A percentile compares a stretch with the other conserved stretches of the same genome.
Conservation (phyloP, 2,329 filamentous ascomycete genomes). For the Xylogone sp. region DNA sequence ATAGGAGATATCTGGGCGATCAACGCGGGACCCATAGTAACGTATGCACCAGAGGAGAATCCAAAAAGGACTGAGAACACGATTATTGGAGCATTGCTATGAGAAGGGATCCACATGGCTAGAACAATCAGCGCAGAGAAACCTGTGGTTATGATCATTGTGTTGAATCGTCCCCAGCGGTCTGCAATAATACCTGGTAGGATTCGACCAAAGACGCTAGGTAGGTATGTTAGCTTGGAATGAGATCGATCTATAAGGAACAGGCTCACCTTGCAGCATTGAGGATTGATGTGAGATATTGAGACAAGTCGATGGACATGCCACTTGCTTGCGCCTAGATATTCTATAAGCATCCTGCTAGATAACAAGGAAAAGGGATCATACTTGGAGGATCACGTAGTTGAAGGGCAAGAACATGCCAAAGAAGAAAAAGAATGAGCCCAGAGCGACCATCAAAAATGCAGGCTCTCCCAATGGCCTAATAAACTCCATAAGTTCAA, state of each 20-base stretch:
- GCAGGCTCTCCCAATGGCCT: constrained; percentile 34
- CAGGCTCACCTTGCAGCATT: constrained; percentile 40
- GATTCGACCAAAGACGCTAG: constrained; percentile 50
- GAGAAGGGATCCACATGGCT: constrained; percentile 49
- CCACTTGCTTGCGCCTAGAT: constrained; percentile 38
- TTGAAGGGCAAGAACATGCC: constrained; percentile 52
- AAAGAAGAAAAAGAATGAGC: constrained; percentile 42
- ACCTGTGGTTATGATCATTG: constrained; percentile 44
- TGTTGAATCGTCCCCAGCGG: constrained; percentile 49
- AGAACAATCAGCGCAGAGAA: constrained; percentile 44
- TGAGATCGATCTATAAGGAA: not conserved
- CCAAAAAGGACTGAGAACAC: constrained; percentile 66
- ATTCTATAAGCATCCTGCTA: constrained; percentile 15
- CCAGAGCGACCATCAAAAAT: constrained; percentile 33
- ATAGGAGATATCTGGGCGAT: constrained; percentile 70
- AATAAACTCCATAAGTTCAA: constrained; percentile 30
- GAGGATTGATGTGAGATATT: constrained; percentile 51
- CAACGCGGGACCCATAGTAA: constrained; percentile 58
- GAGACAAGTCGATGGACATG: constrained; percentile 42
- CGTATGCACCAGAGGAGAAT: constrained; percentile 64
- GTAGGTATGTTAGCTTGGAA: constrained; percentile 8
- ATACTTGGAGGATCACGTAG: constrained; percentile 34
- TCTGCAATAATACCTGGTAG: constrained; percentile 51
- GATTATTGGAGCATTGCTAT: constrained; percentile 53
- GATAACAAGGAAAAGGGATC: constrained; percentile 17